These are phyloP conservation scores for Trichoderma endophyticum DNA, from an alignment of 2,329 filamentous ascomycete genomes.

Conservation along the genomic window DNA sequence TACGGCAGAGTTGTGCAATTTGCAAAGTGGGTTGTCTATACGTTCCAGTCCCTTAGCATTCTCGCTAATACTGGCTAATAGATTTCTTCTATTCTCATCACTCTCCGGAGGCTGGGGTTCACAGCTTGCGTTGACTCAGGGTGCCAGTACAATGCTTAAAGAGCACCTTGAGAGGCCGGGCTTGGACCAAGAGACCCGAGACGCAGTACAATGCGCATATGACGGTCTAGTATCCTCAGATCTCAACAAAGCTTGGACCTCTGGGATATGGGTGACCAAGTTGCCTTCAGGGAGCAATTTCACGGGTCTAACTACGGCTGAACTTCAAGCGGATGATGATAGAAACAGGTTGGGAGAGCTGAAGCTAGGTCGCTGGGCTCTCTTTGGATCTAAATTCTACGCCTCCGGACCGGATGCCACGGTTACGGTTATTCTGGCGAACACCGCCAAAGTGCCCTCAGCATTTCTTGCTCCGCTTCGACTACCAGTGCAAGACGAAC, in stretches of 20 bases:
- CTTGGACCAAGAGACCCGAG: neutral
- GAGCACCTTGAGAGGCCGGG: neutral
- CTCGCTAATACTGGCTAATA: too few relatives aligned
- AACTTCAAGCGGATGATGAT: neutral
- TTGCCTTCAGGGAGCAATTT: neutral
- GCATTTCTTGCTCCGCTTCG: neutral
- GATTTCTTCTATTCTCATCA: neutral
- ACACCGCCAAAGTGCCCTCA: neutral
- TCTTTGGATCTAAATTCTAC: neutral
- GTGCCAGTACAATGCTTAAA: neutral
- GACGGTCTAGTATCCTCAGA: neutral
- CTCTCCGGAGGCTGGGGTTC: neutral
- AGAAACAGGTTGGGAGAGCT: accelerated
- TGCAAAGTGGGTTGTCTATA: too few relatives aligned
- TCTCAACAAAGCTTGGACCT: neutral
- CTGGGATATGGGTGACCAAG: neutral
- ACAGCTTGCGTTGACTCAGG: neutral
- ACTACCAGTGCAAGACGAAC: neutral
- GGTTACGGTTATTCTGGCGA: neutral
- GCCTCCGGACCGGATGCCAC: neutral
- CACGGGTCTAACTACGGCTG: neutral
- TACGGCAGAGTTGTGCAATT: too few relatives aligned
- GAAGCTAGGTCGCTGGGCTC: neutral
- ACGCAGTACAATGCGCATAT: neutral
- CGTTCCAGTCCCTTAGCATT: too few relatives aligned